These are phyloP conservation scores for Boletus rubropictus DNA, from an alignment of 768 basidiomycete species.

Conservation along the genomic window DNA sequence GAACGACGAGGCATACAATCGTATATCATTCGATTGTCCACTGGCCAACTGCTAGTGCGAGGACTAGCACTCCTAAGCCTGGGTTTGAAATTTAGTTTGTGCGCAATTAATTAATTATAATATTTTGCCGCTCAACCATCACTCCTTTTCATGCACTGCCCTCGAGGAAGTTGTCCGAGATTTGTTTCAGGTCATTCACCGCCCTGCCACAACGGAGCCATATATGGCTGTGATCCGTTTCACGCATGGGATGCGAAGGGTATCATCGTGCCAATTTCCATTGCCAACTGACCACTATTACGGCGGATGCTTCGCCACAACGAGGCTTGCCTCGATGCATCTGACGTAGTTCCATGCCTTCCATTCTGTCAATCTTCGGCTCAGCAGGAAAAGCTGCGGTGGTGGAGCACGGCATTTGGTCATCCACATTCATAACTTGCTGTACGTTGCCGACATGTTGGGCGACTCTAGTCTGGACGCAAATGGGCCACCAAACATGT, in stretches of 20 bases:
- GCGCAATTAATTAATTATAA: no score
- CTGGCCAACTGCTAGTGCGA: no score
- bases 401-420: conserved; percentile 6
- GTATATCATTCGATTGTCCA: not conserved
- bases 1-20: no score
- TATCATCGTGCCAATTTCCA: conserved; percentile 4
- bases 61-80: not conserved
- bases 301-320: conserved; percentile 9
- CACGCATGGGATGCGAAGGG: not conserved
- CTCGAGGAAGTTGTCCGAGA: no score
- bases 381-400: not conserved
- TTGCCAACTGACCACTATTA: conserved; percentile 4
- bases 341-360: conserved; percentile 20
- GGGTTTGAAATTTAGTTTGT: not conserved
- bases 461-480: not conserved
- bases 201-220: not conserved
- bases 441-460: not conserved
- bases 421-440: not conserved
- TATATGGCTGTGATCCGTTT: not conserved
- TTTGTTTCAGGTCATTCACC: no score
- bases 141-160: conserved; percentile 9
- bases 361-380: conserved; percentile 8
- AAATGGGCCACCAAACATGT: conserved; percentile 5
- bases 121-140: no score
- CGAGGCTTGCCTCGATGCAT: conserved; percentile 28